Base-by-base conservation (phyloP, 257 asterid genomes). In the Cinchona pubescens region DNA sequence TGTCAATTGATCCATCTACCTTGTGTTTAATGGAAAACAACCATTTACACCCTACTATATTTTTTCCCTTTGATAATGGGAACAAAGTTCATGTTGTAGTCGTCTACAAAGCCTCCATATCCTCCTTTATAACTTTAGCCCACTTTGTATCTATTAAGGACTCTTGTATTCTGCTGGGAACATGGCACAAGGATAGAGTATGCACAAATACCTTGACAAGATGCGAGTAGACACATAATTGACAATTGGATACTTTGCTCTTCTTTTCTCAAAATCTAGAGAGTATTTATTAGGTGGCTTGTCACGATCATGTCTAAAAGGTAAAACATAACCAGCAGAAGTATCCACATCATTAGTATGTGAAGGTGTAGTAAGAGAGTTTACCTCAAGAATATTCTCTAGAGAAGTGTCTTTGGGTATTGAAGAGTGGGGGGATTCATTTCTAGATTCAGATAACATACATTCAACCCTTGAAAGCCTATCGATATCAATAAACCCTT, bases 341-440 rank as follows among this genome's bases (percentile, higher is more conserved):
- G 29, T 11, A 34, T 74, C 7, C 43, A 21, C 2, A 5, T 23
- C 21, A 34, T 6, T 21, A 21, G 3, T 19, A 35, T 34, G 60
- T 25, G 15, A 34, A 23, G 53, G 30, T 18, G 40, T 19, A 14
- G 48, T 35, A 2, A 12, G 67, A 62, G 60, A 27, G 6, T 10
- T 58, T 74, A 62, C 49, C 63, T 74, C 34, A 60, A 0, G 71
- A 45, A 7, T 8, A 60, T 74, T 73, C 76, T 73, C 19, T n/a
- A 56, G 43, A 73, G 76, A 16, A 2, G 15, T 40, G 21, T 40
- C 37, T 0, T 11, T 9, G 29, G 71, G 63, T 29, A 45, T 18
- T 62, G 14, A 42, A 3, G 53, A 11, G 4, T 59, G 34, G 21
- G 53, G n/a, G n/a, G n/a, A n/a, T n/a, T n/a, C n/a, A n/a, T n/a